Evolutionary conservation across 495 filamentous ascomycete species (phyloP).

Genomic region (Xylaria palmicola): DNA sequence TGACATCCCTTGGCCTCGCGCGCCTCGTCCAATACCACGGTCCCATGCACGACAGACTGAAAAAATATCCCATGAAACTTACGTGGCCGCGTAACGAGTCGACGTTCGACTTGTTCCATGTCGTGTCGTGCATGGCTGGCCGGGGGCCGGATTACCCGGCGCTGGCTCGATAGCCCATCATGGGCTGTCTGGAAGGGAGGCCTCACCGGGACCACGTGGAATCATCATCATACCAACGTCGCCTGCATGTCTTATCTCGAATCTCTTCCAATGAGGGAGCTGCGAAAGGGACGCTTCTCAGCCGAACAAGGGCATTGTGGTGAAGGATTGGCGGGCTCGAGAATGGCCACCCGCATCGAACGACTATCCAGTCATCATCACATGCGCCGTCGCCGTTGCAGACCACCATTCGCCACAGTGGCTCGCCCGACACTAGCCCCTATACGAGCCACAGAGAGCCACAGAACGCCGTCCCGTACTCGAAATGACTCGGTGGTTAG

Average conservation of each 20-base stretch:
- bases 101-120: background rate
- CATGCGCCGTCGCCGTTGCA: background rate
- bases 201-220: background rate
- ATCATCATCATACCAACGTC: background rate
- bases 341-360: background rate
- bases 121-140: background rate
- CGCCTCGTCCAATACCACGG: background rate
- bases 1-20: background rate
- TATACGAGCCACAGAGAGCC: background rate
- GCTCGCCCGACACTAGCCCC: background rate
- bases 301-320: background rate
- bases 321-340: background rate
- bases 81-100: background rate
- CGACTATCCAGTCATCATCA: background rate
- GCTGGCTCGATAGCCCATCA: background rate
- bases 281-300: background rate
- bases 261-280: constrained; percentile 1
- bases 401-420: constrained; percentile 4
- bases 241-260: constrained; percentile 4
- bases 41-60: background rate
- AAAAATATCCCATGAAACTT: background rate
- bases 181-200: background rate
- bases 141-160: background rate
- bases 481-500: background rate
- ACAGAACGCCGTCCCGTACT: background rate